Conservation (phyloP, 2,329 filamentous ascomycete species). For the Monilinia vaccinii-corymbosi region DNA sequence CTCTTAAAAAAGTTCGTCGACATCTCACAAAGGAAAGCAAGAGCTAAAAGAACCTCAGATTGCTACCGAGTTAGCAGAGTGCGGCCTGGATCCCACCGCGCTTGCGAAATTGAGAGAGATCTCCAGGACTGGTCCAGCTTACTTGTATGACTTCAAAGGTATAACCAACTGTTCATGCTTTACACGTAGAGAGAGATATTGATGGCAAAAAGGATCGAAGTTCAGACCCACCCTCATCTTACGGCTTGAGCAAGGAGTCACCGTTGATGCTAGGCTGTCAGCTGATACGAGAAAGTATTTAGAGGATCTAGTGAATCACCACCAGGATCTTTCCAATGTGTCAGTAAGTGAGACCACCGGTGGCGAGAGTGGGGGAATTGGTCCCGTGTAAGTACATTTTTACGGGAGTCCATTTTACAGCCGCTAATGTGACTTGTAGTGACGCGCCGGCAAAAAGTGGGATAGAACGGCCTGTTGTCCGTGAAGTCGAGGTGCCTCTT, state of each 20-base stretch:
- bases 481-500: conserved; percentile 62
- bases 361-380: neutral
- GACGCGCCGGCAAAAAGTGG: neutral
- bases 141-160: conserved; percentile 50
- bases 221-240: conserved; percentile 64
- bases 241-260: conserved; percentile 53
- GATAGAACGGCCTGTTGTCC: conserved; percentile 20
- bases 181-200: neutral
- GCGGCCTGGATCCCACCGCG: conserved; percentile 1
- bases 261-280: conserved; percentile 57
- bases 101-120: conserved; percentile 13
- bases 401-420: neutral
- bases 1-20: conserved; percentile 66
- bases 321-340: neutral
- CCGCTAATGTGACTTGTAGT: neutral
- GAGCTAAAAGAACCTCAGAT: conserved; percentile 3
- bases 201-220: conserved; percentile 28
- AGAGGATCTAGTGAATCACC: conserved; percentile 39
- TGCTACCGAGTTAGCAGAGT: conserved; percentile 6
- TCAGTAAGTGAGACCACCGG: neutral
- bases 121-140: conserved; percentile 12
- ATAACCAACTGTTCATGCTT: conserved; percentile 20
- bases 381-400: neutral
- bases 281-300: conserved; percentile 50
- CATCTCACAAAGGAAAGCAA: neutral